Evolutionary conservation across 306 rosid species (phyloP).

Genomic region (Lagenaria siceraria): DNA sequence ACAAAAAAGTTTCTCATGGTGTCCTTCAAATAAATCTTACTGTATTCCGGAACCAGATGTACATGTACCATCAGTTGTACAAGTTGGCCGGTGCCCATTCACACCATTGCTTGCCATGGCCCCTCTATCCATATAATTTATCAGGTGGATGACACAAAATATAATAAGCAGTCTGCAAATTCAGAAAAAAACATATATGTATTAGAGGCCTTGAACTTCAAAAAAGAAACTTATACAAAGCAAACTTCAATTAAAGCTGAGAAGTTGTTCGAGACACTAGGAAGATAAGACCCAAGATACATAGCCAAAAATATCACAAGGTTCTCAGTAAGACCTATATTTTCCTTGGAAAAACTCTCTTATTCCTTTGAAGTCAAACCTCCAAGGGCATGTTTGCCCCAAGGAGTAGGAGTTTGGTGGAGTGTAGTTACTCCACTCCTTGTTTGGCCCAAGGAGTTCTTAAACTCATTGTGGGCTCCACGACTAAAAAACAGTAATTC

Average conservation of each 20-base stretch:
- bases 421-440: too few relatives aligned
- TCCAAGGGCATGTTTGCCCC: neutral
- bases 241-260: neutral
- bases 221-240: neutral
- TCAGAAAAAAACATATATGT: neutral
- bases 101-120: constrained; percentile 91
- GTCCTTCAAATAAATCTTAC: constrained; percentile 35
- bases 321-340: neutral
- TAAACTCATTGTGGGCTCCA: too few relatives aligned
- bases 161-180: constrained; percentile 51
- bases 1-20: neutral
- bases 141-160: constrained; percentile 49
- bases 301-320: neutral
- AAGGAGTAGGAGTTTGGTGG: too few relatives aligned
- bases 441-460: too few relatives aligned
- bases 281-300: neutral
- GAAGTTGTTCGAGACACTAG: neutral
- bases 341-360: neutral
- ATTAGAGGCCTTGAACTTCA: neutral
- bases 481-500: too few relatives aligned
- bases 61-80: constrained; percentile 63
- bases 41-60: constrained; percentile 70
- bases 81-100: constrained; percentile 51
- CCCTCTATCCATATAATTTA: constrained; percentile 84
- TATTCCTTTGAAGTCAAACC: neutral